Evolutionary conservation across 106 monocot species (phyloP).

Genomic region (Chionographis japonica): DNA sequence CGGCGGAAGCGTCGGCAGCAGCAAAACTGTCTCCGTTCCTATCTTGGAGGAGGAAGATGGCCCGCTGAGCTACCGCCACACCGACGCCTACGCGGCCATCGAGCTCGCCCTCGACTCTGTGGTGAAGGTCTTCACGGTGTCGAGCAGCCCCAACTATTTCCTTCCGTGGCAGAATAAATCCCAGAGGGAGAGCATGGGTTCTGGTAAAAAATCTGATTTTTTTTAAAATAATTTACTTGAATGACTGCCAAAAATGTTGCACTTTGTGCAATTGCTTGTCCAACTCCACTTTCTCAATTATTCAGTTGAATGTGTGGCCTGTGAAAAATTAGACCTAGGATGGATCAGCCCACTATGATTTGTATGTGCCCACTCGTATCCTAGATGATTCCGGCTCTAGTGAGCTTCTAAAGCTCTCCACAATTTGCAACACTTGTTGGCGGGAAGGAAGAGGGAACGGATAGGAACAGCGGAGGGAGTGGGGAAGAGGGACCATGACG

Average conservation of each 20-base stretch:
- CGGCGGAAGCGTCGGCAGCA: conserved; percentile 1
- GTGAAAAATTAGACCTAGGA: too few species aligned
- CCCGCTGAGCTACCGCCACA: conserved; percentile 29
- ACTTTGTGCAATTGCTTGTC: background rate
- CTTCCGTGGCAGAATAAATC: conserved; percentile 99
- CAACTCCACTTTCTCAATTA: background rate
- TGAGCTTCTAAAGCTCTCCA: too few species aligned
- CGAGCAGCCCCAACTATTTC: conserved; percentile 94
- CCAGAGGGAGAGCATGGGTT: conserved; percentile 92
- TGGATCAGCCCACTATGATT: too few species aligned
- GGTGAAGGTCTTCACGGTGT: conserved; percentile 95
- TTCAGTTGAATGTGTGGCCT: too few species aligned
- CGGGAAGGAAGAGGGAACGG: too few species aligned
- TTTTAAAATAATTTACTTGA: too few species aligned
- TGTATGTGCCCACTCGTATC: too few species aligned
- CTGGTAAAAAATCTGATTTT: conserved; percentile 34
- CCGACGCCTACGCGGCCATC: conserved; percentile 71
- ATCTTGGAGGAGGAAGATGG: conserved; percentile 15
- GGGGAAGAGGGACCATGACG: too few species aligned
- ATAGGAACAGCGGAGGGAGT: too few species aligned
- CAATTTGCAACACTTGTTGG: too few species aligned
- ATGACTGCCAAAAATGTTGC: too few species aligned
- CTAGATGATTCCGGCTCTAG: too few species aligned
- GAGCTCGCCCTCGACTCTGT: conserved; percentile 96
- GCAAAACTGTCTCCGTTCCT: conserved; percentile 1